A percentile compares a stretch with the other conserved stretches of the same genome.
These are phyloP conservation scores for Casaregolazyma lundiana DNA, from an alignment of 1,139 yeast genomes.

Conservation along the genomic window DNA sequence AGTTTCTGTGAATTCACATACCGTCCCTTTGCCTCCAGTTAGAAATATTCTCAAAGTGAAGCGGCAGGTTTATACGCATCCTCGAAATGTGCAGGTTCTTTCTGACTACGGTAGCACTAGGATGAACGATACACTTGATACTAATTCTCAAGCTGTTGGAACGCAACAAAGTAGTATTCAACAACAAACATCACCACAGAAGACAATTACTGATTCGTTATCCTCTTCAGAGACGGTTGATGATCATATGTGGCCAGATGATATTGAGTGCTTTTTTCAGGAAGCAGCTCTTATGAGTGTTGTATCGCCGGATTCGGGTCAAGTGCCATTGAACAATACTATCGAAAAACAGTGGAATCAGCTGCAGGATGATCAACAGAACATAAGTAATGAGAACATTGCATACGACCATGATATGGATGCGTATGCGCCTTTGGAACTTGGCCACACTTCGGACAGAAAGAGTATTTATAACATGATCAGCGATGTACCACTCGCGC, in stretches of 20 bases:
- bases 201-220: background rate
- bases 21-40: background rate
- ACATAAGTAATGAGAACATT: background rate
- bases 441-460: conserved; percentile 29
- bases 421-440: background rate
- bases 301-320: conserved; percentile 11
- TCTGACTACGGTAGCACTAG: background rate
- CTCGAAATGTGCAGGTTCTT: conserved; percentile 1
- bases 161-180: background rate
- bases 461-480: conserved; percentile 57
- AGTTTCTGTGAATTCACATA: background rate
- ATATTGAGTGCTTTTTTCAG: conserved; percentile 26
- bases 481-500: conserved; percentile 61
- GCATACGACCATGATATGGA: background rate
- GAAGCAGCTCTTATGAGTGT: conserved; percentile 23
- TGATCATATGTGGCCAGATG: conserved; percentile 18
- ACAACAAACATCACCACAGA: background rate
- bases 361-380: too few species aligned
- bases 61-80: conserved; percentile 7
- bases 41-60: conserved; percentile 2
- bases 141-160: too few species aligned
- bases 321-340: conserved; percentile 1
- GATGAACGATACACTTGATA: background rate
- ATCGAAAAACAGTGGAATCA: background rate
- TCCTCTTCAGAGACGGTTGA: background rate